These are phyloP conservation scores for Bullera alba DNA, from an alignment of 768 basidiomycete species.

Conservation along the genomic window DNA sequence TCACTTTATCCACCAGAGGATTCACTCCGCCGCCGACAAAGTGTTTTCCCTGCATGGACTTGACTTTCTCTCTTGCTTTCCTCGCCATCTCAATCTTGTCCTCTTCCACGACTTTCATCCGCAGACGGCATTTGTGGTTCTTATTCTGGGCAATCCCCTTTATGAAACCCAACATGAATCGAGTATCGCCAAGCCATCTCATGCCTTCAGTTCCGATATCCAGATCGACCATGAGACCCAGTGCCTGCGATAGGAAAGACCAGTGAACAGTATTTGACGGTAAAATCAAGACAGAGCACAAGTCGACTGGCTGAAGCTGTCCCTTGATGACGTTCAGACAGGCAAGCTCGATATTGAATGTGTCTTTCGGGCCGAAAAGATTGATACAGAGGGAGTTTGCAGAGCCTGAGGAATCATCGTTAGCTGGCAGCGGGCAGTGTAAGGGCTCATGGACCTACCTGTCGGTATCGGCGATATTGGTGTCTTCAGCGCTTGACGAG, in stretches of 20 bases:
- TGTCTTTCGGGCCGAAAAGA: slow-evolving; percentile 40
- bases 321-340: slow-evolving; percentile 46
- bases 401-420: slow-evolving; percentile 25
- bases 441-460: slow-evolving; percentile 15
- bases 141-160: slow-evolving; percentile 29
- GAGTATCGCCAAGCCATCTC: slow-evolving; percentile 45
- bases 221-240: slow-evolving; percentile 41
- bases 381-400: slow-evolving; percentile 42
- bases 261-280: slow-evolving; percentile 22
- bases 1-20: slow-evolving; percentile 8
- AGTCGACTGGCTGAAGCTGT: slow-evolving; percentile 29
- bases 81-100: slow-evolving; percentile 29
- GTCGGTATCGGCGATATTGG: slow-evolving; percentile 45
- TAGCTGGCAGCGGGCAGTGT: neutral
- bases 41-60: slow-evolving; percentile 1
- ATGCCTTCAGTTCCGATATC: slow-evolving; percentile 44
- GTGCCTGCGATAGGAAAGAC: slow-evolving; percentile 36
- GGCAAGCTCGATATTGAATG: slow-evolving; percentile 39
- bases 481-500: slow-evolving; percentile 35
- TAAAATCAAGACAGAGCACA: slow-evolving; percentile 38
- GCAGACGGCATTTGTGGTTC: slow-evolving; percentile 27
- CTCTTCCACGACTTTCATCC: slow-evolving; percentile 34
- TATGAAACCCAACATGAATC: slow-evolving; percentile 43
- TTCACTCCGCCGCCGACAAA: slow-evolving; percentile 7
- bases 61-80: slow-evolving; percentile 13